A percentile compares a stretch with the other conserved stretches of the same genome.
phyloP scores from a whole-genome alignment of 78 protist genomes.

The Tieghemostelium lacteum region DNA sequence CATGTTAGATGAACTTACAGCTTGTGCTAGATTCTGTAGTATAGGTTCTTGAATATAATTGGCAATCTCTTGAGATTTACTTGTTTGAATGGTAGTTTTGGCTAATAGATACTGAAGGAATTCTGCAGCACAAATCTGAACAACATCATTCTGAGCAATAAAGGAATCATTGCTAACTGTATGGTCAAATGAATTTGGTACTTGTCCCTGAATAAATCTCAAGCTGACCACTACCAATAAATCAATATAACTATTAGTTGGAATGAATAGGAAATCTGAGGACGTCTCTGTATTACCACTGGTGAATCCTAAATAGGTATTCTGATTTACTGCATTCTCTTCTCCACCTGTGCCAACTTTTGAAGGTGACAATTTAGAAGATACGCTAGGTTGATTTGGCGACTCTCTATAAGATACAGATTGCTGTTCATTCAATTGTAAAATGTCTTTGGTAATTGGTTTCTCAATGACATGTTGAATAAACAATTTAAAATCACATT shows the following conservation, averaged over 20 bases:
- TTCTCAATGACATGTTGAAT: conserved; percentile 80
- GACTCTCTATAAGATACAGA: conserved; percentile 31
- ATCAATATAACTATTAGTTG: conserved; percentile 71
- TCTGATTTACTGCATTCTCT: background rate
- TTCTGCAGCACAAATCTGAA: conserved; percentile 77
- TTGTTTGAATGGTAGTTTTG: conserved; percentile 40
- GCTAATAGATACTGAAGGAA: conserved; percentile 53
- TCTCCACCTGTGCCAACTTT: background rate
- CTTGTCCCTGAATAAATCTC: conserved; percentile 64
- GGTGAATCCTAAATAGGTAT: background rate
- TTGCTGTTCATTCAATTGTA: conserved; percentile 30
- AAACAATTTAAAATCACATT: conserved; percentile 74
- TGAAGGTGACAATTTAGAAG: too few relatives aligned
- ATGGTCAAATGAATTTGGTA: background rate
- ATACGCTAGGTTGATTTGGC: too few relatives aligned
- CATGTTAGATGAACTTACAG: conserved; percentile 62
- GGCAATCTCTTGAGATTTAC: conserved; percentile 60
- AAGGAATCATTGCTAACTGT: conserved; percentile 27
- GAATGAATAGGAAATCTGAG: conserved; percentile 63
- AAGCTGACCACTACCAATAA: conserved; percentile 55
- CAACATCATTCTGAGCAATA: conserved; percentile 61
- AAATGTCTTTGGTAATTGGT: conserved; percentile 68
- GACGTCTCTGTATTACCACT: conserved; percentile 14
- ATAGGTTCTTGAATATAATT: conserved; percentile 75
- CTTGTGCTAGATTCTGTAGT: conserved; percentile 62